Base-by-base conservation (phyloP, 805 yeast species). In the Myxozyma neotropica region DNA sequence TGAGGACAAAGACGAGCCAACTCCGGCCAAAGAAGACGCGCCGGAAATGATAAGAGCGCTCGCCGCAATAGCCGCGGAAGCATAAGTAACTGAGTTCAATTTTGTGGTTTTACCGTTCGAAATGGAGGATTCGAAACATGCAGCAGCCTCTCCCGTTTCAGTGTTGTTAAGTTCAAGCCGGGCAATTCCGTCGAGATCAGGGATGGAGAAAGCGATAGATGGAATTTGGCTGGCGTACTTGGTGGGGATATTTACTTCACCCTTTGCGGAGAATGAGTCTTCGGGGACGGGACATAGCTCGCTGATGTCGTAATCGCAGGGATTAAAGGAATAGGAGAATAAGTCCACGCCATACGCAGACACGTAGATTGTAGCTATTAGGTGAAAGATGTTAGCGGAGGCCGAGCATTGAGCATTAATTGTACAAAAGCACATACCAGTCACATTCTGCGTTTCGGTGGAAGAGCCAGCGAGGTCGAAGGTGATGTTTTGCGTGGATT, bases 111-210 rank as follows among this genome's bases (percentile, higher is more conserved):
- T 71, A 26, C 76, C 75, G 57, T 73, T 73, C 5, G 67, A 48
- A 7, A 73, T 64, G 8, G 68, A 58, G 5, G 75, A 61, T 29
- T 45, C 36, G 38, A 67, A 65, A 57, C 73, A 71, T 19, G 71
- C 73, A 13, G 66, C 50, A 24, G 52, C 56, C 19, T 69, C 66
- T 21, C 39, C 48, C 8, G 65, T 55, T 35, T 64, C 58, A n/a
- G 61, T 35, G 39, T 67, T 63, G 42, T 61, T 68, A 26, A 59
- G 61, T 3, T 64, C 35, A 42, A 72, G 67, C 15, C 49, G 56
- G 13, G 72, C 70, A 6, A 40, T 21, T 1, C 74, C 75, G 53
- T 73, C 75, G 24, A 73, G 63, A 53, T 73, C 76, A 2, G 76
- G 76, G 31, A 73, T 66, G 13, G 59, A 55, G 63, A 68, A 73